phyloP scores from a whole-genome alignment of 2,329 filamentous ascomycete species.

The Lomentospora prolificans region DNA sequence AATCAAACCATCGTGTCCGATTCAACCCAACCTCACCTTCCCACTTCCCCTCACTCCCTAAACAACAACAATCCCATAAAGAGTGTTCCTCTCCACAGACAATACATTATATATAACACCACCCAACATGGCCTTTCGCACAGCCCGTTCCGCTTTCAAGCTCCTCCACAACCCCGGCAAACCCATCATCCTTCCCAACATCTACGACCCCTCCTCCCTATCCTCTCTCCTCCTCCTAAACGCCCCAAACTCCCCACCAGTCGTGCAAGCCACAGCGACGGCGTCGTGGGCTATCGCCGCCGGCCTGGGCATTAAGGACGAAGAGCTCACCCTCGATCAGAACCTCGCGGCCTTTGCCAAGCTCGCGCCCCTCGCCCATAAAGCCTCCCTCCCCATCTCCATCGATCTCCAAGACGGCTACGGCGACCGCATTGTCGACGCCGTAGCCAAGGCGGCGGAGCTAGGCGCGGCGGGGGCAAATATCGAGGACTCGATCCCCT shows the following conservation, averaged over 20 bases:
- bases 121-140: neutral
- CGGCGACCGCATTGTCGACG: constrained; percentile 32
- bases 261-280: constrained; percentile 32
- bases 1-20: neutral
- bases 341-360: constrained; percentile 37
- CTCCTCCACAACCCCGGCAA: constrained; percentile 38
- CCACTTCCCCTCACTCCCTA: neutral
- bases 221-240: constrained; percentile 33
- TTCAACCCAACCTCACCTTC: neutral
- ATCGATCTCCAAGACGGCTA: constrained; percentile 55
- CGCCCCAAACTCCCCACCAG: constrained; percentile 21
- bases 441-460: constrained; percentile 33
- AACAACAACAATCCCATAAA: neutral
- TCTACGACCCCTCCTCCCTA: constrained; percentile 44
- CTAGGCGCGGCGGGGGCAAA: constrained; percentile 48
- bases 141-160: constrained; percentile 18
- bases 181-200: constrained; percentile 44
- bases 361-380: constrained; percentile 31
- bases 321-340: constrained; percentile 36
- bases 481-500: constrained; percentile 41
- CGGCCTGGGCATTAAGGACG: constrained; percentile 32
- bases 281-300: constrained; percentile 41
- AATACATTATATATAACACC: too few relatives aligned
- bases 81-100: neutral
- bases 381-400: constrained; percentile 36